Base-by-base conservation (phyloP, 1,284 basidiomycete species). In the Puccinia hordei region DNA sequence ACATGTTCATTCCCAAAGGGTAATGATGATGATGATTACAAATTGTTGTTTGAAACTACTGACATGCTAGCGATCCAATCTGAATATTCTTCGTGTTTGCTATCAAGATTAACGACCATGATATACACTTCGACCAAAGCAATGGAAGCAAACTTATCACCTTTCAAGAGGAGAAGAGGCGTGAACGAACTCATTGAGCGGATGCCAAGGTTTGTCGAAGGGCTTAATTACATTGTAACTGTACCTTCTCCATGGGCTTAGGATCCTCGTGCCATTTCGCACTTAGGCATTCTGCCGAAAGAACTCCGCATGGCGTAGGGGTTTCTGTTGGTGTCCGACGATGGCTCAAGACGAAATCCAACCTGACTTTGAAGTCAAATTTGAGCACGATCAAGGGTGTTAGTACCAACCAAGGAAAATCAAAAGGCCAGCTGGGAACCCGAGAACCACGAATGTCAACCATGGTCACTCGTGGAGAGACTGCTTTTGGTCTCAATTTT, bases 1-100 rank as follows among this genome's bases (percentile, higher is more conserved):
- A 80, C 83, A 93, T 92, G 9, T 86, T 92, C 73, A 93, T 92
- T 84, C 87, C 93, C 0, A 91, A 91, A 61, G 92, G 92, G 92
- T 92, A 82, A 77, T 89, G 82, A 13, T n/a, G n/a, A n/a, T n/a
- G n/a, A n/a, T 46, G 66, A 63, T 38, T 38, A 24, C 33, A 51
- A 30, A 19, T 38, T 38, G 19, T 22, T 73, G n/a, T n/a, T 6
- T 49, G 41, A 46, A 22, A n/a, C 17, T 30, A 30, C 44, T n/a
- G 27, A 63, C 61, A 30, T 9, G 38, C 33, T 66, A 44, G 63
- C n/a, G n/a, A 69, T 69, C 44, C 30, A 15, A 49, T 27, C 30
- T n/a, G 49, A 51, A 53, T 30, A 3, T 38, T n/a, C 27, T 38
- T 30, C 24, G 15, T 38, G 71, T 13, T 35, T 22, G 33, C 15